phyloP scores from a whole-genome alignment of 73 alveolate genomes.

The Symbiodinium natans region DNA sequence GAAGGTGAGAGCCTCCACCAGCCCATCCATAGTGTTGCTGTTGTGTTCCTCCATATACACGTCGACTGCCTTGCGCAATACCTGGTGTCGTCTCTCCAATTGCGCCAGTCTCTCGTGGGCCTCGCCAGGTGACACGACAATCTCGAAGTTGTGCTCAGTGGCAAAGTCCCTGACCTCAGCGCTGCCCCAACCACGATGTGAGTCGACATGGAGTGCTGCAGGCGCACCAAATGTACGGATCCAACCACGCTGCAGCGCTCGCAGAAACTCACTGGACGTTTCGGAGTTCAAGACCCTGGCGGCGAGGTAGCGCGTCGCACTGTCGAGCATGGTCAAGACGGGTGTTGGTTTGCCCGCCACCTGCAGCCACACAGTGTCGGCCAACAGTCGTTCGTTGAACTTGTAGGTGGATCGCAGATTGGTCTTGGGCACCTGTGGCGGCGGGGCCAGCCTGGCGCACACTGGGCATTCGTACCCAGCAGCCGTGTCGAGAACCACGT shows the following conservation, averaged over 20 bases:
- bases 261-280: neutral
- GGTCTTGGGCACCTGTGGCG: neutral
- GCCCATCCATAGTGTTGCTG: too few species aligned
- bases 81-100: neutral
- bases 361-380: neutral
- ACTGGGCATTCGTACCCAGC: neutral
- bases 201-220: neutral
- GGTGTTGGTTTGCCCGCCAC: neutral
- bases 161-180: neutral
- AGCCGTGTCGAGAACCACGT: neutral
- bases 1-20: neutral
- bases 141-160: neutral
- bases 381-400: neutral
- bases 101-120: neutral
- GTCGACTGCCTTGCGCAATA: neutral
- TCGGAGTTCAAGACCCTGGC: neutral
- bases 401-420: neutral
- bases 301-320: neutral
- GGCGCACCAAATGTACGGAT: neutral
- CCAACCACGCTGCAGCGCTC: neutral
- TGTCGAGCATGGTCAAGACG: neutral
- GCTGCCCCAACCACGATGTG: neutral
- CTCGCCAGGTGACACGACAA: neutral
- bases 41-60: too few species aligned
- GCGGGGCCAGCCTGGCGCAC: neutral